A percentile compares a stretch with the other conserved stretches of the same genome.
Evolutionary conservation across 441 rosid species (phyloP).

Genomic region (Eruca vesicaria): DNA sequence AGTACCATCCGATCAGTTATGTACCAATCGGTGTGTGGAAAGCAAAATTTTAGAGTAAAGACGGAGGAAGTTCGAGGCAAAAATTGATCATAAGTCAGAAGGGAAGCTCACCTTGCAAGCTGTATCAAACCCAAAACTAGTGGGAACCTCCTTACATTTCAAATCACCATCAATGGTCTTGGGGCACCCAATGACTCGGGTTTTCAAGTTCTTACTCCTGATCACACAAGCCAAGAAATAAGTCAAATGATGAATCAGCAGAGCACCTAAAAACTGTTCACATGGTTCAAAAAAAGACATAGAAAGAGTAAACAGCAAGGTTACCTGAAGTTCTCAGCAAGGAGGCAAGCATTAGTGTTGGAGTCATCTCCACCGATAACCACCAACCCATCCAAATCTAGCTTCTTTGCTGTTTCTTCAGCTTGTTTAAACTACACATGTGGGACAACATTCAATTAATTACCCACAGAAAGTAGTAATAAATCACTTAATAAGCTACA

Average conservation of each 20-base stretch:
- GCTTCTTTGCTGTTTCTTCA: conserved; percentile 85
- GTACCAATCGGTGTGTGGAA: neutral
- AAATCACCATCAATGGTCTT: conserved; percentile 99
- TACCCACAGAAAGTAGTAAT: neutral
- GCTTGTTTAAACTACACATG: conserved; percentile 90
- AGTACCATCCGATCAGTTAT: neutral
- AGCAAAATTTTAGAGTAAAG: neutral
- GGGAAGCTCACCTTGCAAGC: conserved; percentile 83
- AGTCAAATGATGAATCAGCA: neutral
- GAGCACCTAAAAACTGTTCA: neutral
- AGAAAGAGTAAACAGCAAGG: neutral
- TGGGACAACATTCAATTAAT: conserved; percentile 13
- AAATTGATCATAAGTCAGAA: neutral
- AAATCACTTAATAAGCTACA: neutral
- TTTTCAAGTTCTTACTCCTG: conserved; percentile 85
- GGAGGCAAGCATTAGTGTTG: conserved; percentile 98
- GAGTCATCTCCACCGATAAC: conserved; percentile 99
- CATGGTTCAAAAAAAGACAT: neutral
- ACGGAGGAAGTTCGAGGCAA: neutral
- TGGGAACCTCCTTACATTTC: conserved; percentile 96
- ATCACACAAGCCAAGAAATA: neutral
- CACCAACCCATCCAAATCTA: conserved; percentile 89
- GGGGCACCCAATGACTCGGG: conserved; percentile 92
- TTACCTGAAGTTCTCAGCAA: conserved; percentile 96
- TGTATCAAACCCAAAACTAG: conserved; percentile 98